Base-by-base conservation (phyloP, 305 asterid genomes). In the Fraxinus nigra region DNA sequence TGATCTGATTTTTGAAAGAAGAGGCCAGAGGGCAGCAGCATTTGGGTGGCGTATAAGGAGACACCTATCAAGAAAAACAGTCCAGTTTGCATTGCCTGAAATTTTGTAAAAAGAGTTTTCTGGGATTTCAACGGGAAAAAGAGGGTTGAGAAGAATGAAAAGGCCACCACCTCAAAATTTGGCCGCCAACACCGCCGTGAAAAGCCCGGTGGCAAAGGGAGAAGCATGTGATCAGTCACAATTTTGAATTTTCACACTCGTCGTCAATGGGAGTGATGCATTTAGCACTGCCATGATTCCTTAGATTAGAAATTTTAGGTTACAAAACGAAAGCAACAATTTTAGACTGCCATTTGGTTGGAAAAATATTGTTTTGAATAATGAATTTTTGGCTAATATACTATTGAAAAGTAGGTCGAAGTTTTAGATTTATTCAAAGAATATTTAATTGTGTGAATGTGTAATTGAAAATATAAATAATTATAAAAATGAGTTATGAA, bases 31-130 rank as follows among this genome's bases (percentile, higher is more conserved):
- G 92, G 88, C 85, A 92, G 86, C 88, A 84, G 86, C 87, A 83
- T 86, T 78, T 85, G 95, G 82, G 97, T 94, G 37, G 94, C 85
- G 82, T 92, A 92, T 81, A 96, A 92, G 74, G 98, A 90, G 59
- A 88, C 79, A 14, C 85, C 87, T 80, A 94, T 92, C 87, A 96
- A 89, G 86, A 88, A 82, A 86, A 91, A 24, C 79, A 93, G 79
- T 69, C 94, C 98, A 82, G 87, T 86, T 79, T 85, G 89, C 87
- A 90, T 72, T 81, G 85, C 91, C 98, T 94, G 88, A 84, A 75
- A 84, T 70, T 30, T 8, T 33, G 38, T 40, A 51, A 63, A 75
- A 75, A 54, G 28, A 43, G 51, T 10, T 10, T 43, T 43, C 20
- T 48, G 78, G 72, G 78, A 56, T 18, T 76, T 76, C 43, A 75